Conservation (phyloP, 2,329 filamentous ascomycete species). For the Diaporthe capsici region DNA sequence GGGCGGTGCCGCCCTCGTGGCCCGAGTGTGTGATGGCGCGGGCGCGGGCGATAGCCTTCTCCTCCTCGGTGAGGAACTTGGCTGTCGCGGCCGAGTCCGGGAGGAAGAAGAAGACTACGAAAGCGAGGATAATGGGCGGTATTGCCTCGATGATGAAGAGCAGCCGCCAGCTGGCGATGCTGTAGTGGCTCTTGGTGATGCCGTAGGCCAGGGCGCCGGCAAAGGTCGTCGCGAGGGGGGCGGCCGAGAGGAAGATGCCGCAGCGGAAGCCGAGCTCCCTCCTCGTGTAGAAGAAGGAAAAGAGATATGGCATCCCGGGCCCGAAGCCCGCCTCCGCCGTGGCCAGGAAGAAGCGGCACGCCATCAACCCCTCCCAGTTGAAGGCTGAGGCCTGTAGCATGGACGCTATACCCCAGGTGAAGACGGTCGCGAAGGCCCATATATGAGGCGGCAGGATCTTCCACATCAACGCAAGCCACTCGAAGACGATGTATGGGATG, state of each 20-base stretch:
- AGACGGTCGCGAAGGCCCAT: constrained; percentile 47
- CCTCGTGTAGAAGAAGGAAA: constrained; percentile 47
- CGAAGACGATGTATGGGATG: constrained; percentile 60
- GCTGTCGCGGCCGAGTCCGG: constrained; percentile 67
- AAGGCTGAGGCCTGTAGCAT: constrained; percentile 52
- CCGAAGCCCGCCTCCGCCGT: constrained; percentile 60
- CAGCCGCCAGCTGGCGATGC: constrained; percentile 74
- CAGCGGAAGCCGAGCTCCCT: constrained; percentile 78
- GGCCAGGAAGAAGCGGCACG: constrained; percentile 58
- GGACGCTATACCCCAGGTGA: constrained; percentile 50
- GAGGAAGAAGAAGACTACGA: constrained; percentile 67
- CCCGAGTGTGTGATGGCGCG: constrained; percentile 68
- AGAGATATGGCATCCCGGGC: constrained; percentile 47
- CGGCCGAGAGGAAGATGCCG: constrained; percentile 78
- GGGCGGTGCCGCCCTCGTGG: constrained; percentile 59
- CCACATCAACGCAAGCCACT: constrained; percentile 59
- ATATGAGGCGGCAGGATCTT: constrained; percentile 56
- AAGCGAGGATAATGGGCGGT: constrained; percentile 68
- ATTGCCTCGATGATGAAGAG: constrained; percentile 77
- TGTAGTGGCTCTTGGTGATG: constrained; percentile 69
- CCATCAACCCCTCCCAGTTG: constrained; percentile 54
- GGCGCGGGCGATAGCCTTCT: constrained; percentile 69
- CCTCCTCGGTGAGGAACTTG: constrained; percentile 68
- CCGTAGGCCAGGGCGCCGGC: constrained; percentile 75
- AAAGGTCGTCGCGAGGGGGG: constrained; percentile 77